Evolutionary conservation across 257 asterid species (phyloP).

Genomic region (Solanum ossicruentum): DNA sequence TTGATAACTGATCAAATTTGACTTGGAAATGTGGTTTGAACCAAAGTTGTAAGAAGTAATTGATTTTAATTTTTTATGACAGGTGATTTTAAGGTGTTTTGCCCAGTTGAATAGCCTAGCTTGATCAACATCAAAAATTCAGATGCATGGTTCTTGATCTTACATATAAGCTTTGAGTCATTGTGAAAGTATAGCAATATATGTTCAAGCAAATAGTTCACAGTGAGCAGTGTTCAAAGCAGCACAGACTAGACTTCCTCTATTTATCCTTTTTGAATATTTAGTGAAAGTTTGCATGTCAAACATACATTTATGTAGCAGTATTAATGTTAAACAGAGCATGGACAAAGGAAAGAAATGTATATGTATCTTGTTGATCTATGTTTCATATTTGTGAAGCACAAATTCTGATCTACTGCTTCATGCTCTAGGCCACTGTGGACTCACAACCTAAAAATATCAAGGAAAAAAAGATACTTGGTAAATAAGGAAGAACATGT

Average conservation of each 20-base stretch:
- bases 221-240: neutral
- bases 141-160: neutral
- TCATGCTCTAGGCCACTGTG: constrained; percentile 85
- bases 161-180: neutral
- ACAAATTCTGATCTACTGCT: neutral
- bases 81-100: neutral
- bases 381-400: neutral
- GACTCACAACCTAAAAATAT: constrained; percentile 69
- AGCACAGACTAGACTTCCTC: neutral
- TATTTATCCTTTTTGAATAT: neutral
- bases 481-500: neutral
- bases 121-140: neutral
- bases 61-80: neutral
- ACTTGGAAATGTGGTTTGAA: neutral
- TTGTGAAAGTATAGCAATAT: neutral
- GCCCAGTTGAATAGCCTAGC: neutral
- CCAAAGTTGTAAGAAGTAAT: neutral
- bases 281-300: neutral
- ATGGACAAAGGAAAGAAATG: neutral
- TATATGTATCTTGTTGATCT: neutral
- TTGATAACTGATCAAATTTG: neutral
- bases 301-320: neutral
- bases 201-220: neutral
- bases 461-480: neutral
- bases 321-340: neutral